Base-by-base conservation (phyloP, 108 stramenopile genomes). In the Tribonema minus region DNA sequence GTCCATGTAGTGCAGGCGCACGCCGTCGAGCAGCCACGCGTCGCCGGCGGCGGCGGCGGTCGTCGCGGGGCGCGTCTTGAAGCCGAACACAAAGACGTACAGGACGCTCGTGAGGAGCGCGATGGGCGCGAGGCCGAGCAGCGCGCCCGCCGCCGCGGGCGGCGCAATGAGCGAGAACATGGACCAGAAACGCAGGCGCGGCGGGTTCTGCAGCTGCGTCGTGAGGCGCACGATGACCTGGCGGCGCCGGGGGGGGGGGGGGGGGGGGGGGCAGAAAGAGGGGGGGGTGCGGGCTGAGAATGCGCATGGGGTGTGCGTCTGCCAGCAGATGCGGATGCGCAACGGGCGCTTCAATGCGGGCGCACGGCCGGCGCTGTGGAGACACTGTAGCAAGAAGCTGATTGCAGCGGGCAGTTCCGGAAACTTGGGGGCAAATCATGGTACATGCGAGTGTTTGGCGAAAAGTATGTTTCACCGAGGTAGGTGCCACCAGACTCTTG, bases 81-180 rank as follows among this genome's bases (percentile, higher is more conserved):
- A 62, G 23, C 74, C 68, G 33, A 76, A 31, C 34, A 87, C 26
- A 9, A 86, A 34, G 38, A 87, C 84, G 32, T 67, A 86, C 37
- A 83, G 36, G 7, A 58, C 77, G 31, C 81, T 41, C 26, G 90
- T 89, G 66, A 89, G 86, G 25, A 90, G 37, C 27, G 65, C 64
- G 33, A 90, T 81, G 26, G 92, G 92, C 29, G 91, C 58, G 41
- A 92, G 58, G 2, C 88, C 90, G 25, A 92, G 80, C 3, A 86
- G 27, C 0, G 91, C 78, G n/a, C 93, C 93, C 27, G 76, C 61
- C 29, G 88, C 38, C 23, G 91, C 90, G 2, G 88, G 83, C 4
- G 90, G 89, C 7, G 88, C 76, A 9, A 88, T 90, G 4, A 91
- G 85, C 40, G 41, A 78, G 59, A 91, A 72, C 78, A 90, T 89